Evolutionary conservation across 1,284 basidiomycete species (phyloP), one percentile per base, ranked within the genome.

Genomic region (Leccinum pachyderme): DNA sequence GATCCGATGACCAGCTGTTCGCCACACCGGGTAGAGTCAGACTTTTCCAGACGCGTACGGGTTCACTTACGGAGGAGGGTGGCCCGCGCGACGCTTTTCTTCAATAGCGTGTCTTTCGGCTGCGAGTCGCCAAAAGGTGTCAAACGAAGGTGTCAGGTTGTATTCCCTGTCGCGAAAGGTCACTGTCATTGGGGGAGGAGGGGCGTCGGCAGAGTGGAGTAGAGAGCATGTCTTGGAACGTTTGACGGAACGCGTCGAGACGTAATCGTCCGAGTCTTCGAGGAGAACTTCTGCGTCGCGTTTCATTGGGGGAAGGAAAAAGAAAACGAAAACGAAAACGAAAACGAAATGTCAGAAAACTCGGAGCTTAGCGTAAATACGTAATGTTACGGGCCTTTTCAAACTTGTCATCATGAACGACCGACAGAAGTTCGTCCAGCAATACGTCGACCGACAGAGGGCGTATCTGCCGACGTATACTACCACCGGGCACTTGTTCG

Each of bases 101-200:
- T 84, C 78, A 33, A 85, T 79, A 15, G 75, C 71, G 49, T 84
- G 78, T 53, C 84, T 72, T 60, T 84, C 83, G 8, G 80, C 75
- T 13, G 80, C 76, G 62, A 80, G 78, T 28, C 72, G 61, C 80
- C 82, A 86, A 62, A 86, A 80, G 0, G 80, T 80, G 63, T 86
- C 79, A 54, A 85, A 83, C 9, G 75, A 77, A n/a, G 75, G 68
- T 0, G 81, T 81, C 1, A 79, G 75, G 31, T 63, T 60, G 25
- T 82, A 73, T 32, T 63, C 64, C 4, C 54, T 62, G 5, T 75
- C 74, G 28, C 63, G 66, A 33, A 82, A 61, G 5, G 63, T 71
- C 58, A 82, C 53, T 0, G 67, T 67, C 59, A 73, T 28, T 4
- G 71, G 68, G 1, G 71, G 68, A 7, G 61, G 56, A 9, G 39